These are phyloP conservation scores for Fusarium heterosporum DNA, from an alignment of 2,329 filamentous ascomycete species.

Conservation along the genomic window DNA sequence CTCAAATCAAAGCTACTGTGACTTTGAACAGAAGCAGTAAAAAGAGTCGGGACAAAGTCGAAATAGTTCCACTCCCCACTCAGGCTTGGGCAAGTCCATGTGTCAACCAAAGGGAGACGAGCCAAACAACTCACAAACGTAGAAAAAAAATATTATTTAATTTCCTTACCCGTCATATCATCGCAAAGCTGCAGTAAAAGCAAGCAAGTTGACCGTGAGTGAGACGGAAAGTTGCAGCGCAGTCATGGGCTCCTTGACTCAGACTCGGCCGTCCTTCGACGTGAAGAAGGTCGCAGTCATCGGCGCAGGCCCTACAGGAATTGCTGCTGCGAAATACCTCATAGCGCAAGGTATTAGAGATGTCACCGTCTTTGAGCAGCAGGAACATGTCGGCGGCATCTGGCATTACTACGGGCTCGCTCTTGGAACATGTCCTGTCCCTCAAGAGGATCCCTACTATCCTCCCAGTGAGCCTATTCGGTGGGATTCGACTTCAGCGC, in stretches of 20 bases:
- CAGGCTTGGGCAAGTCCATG: slow-evolving; percentile 32
- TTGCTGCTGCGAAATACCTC: slow-evolving; percentile 85
- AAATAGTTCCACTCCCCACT: slow-evolving; percentile 44
- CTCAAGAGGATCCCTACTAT: slow-evolving; percentile 74
- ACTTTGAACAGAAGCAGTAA: slow-evolving; percentile 25
- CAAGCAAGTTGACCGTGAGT: neutral
- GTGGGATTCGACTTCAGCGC: slow-evolving; percentile 53
- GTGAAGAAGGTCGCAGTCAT: slow-evolving; percentile 79
- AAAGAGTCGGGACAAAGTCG: slow-evolving; percentile 28
- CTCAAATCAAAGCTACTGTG: slow-evolving; percentile 1
- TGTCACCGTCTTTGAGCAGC: slow-evolving; percentile 86
- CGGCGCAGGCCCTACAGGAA: slow-evolving; percentile 83
- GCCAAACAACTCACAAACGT: slow-evolving; percentile 23
- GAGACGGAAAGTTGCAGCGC: slow-evolving; percentile 1
- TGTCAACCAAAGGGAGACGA: slow-evolving; percentile 8
- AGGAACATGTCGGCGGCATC: slow-evolving; percentile 79
- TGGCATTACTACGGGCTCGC: slow-evolving; percentile 80
- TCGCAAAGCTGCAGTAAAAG: neutral
- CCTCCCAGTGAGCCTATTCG: slow-evolving; percentile 73
- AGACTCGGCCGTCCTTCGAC: slow-evolving; percentile 53
- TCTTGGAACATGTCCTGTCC: slow-evolving; percentile 65
- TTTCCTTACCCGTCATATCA: neutral
- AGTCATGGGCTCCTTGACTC: slow-evolving; percentile 49
- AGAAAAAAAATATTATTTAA: slow-evolving; percentile 7
- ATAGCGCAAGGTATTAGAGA: slow-evolving; percentile 76